Percentiles rank a stretch among this genome's conserved stretches.
phyloP scores from a whole-genome alignment of 768 basidiomycete species.

The Naganishia kalamii region DNA sequence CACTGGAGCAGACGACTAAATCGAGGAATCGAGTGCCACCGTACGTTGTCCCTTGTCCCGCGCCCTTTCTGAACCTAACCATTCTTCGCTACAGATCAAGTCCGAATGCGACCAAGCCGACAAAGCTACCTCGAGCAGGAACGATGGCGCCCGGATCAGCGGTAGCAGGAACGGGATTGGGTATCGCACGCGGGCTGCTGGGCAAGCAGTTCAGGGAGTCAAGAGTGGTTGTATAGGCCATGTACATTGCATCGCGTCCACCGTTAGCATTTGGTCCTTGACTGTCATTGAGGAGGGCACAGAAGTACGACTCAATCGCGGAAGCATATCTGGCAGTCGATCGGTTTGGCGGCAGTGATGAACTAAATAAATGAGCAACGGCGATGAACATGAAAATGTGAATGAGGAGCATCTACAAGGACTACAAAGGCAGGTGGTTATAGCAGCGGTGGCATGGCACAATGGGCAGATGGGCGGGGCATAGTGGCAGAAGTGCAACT shows the following conservation, averaged over 20 bases:
- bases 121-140: conserved; percentile 6
- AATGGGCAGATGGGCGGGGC: too few relatives aligned
- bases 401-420: too few relatives aligned
- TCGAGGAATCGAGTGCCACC: background rate
- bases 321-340: too few relatives aligned
- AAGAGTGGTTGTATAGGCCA: background rate
- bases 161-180: conserved; percentile 3
- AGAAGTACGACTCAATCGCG: too few relatives aligned
- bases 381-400: too few relatives aligned
- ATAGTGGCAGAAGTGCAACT: too few relatives aligned
- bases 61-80: background rate
- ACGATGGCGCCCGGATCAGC: conserved; percentile 14
- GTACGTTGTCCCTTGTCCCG: background rate
- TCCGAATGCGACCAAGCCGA: conserved; percentile 4
- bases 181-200: conserved; percentile 6
- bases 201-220: conserved; percentile 2
- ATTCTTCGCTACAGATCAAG: background rate
- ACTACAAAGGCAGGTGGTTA: too few relatives aligned
- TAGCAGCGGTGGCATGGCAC: too few relatives aligned
- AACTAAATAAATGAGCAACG: too few relatives aligned
- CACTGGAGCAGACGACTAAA: background rate
- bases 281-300: too few relatives aligned
- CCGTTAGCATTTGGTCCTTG: too few relatives aligned
- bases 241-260: background rate
- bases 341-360: too few relatives aligned